Base-by-base conservation (phyloP, 2,329 filamentous ascomycete species). In the Elsinoe arachidis region DNA sequence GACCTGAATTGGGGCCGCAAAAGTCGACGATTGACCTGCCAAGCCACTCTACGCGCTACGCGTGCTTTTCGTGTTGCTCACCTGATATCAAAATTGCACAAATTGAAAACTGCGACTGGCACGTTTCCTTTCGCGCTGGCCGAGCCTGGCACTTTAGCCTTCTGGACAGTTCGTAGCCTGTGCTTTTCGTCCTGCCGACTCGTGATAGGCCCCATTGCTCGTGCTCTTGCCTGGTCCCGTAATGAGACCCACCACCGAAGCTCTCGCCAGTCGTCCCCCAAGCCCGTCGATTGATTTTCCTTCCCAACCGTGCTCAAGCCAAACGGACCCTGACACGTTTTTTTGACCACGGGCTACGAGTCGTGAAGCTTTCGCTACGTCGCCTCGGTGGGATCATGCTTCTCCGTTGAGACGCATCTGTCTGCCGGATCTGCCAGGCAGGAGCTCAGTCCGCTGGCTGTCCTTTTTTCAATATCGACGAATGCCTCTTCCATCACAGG, bases 21-120 rank as follows among this genome's bases (percentile, higher is more conserved):
- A 39, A 37, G 46, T 33, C 15, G 33, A 35, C 49, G 49, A 38
- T 38, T 35, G 12, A 6, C 11, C 33, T n/a, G 49, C 49, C 37
- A 46, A 56, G 43, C 39, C 54, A 56, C 54, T 56, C 30, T 47
- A 56, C 54, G 54, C 54, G 54, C 34, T 14, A 38, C 54, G 54
- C 54, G 54, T 55, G 10, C 19, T 33, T 43, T 35, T 55, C 53
- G 53, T 38, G 53, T 54, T 23, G 41, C 41, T 46, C 41, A 46
- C 21, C 46, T 51, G 46, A 51, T 51, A 35, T 51, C 26, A 46
- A 46, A 46, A 46, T 46, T 46, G 41, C n/a, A 26, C 19, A 46
- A 23, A 17, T 12, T 14, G 17, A 15, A 46, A n/a, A 26, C n/a
- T 35, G 30, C 46, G 26, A 51, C 34, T 37, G 19, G 49, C 49